Evolutionary conservation across 176 grass and related monocot genomes (phyloP), one percentile per base, ranked within the genome.

Genomic region (Neostapfia colusana): DNA sequence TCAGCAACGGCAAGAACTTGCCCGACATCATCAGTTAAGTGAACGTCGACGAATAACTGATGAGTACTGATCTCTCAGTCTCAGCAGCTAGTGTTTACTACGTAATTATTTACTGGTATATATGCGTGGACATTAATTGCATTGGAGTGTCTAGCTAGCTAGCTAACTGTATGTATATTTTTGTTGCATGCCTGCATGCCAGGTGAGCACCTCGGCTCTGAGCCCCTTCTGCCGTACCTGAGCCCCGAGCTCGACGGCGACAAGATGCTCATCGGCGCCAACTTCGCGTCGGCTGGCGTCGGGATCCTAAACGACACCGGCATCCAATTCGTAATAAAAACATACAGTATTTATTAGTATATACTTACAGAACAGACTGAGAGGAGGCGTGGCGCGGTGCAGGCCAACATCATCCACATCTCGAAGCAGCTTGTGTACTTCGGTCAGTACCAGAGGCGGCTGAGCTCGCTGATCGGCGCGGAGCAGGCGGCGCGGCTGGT

Each of bases 241-340:
- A 98, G 91, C 74, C 95, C 91, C 0, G 46, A 92, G 26, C 85
- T 98, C 11, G 87, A 88, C 46, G 91, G 95, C 49, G 20, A 90
- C 0, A 98, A 88, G 87, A 46, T 98, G 56, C 91, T 98, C 21
- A 59, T 92, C 56, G 95, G 95, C 35, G 95, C 95, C 8, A 98
- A 98, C 87, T 98, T 98, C 61, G 95, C 95, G 21, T 98, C 95
- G 7, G 95, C 95, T 26, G 95, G 95, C 46, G 85, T 98, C 39
- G 95, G 95, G 17, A 90, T 98, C 86, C 86, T 98, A 1, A 98
- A 98, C 54, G 95, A 98, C 76, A 98, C 95, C 0, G 95, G 95
- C 10, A 57, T 90, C 65, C 95, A 98, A 76, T 98, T 98, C 82
- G 95, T 97, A 72, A 67, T 67, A 6, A 4, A 1, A 4, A n/a